Percentiles rank a stretch among this genome's conserved stretches.
phyloP scores from a whole-genome alignment of 225 moss, liverwort and hornwort genomes.

The Polytrichum formosum region DNA sequence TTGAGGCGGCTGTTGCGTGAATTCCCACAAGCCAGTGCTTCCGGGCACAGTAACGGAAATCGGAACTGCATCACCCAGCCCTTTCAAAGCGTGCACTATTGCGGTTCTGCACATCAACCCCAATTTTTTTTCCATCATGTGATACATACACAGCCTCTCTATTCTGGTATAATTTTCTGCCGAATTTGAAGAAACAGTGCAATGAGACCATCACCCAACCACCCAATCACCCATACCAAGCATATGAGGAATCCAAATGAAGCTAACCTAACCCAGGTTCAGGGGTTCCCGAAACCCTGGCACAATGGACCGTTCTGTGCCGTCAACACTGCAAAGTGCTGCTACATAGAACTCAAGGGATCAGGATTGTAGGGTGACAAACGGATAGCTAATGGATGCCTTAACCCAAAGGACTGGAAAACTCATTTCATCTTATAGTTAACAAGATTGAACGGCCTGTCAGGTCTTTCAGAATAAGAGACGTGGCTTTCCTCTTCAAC shows the following conservation, averaged over 20 bases:
- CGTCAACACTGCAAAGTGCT: too few species aligned
- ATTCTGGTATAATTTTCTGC: not conserved
- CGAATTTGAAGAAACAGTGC: not conserved
- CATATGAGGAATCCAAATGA: too few species aligned
- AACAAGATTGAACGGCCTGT: too few species aligned
- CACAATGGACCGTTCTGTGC: not conserved
- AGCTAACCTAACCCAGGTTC: too few species aligned
- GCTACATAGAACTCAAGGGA: too few species aligned
- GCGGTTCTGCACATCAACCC: constrained; percentile 25
- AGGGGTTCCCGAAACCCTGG: too few species aligned
- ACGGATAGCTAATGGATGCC: too few species aligned
- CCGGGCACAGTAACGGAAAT: constrained; percentile 77
- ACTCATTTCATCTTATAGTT: too few species aligned
- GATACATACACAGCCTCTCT: not conserved
- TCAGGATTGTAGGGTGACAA: too few species aligned
- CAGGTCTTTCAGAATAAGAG: too few species aligned
- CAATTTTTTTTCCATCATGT: not conserved
- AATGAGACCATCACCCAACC: not conserved
- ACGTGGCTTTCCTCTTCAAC: too few species aligned
- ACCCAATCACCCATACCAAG: not conserved
- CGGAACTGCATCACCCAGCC: constrained; percentile 65
- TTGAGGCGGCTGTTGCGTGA: constrained; percentile 10
- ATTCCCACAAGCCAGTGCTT: constrained; percentile 84
- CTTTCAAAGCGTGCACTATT: constrained; percentile 88
- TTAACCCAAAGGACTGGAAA: too few species aligned